Evolutionary conservation across 257 asterid species (phyloP).

Genomic region (Verbascum thapsus): DNA sequence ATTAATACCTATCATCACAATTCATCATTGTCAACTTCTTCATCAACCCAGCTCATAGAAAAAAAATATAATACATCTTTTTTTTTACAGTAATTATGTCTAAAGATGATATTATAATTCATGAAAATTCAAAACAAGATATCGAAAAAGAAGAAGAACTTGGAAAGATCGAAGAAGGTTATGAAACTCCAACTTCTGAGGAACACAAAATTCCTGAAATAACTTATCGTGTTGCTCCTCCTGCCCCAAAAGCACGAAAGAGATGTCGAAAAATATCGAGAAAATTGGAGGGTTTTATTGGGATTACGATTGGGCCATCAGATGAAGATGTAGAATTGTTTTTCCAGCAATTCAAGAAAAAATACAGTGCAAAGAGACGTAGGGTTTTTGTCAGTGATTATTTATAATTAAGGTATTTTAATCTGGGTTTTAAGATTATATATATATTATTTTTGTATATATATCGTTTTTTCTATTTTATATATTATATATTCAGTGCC

Average conservation of each 20-base stretch:
- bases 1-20: not conserved
- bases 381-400: too few species aligned
- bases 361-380: too few species aligned
- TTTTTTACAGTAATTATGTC: constrained; percentile 19
- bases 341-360: not conserved
- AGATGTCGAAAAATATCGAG: not conserved
- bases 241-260: constrained; percentile 37
- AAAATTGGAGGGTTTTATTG: not conserved
- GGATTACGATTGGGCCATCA: not conserved
- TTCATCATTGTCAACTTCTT: constrained; percentile 7
- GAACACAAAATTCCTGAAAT: constrained; percentile 33
- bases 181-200: constrained; percentile 40
- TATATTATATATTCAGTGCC: too few species aligned
- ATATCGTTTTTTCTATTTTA: too few species aligned
- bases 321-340: constrained; percentile 14
- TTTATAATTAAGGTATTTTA: too few species aligned
- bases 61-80: too few species aligned
- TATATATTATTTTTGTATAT: too few species aligned
- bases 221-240: constrained; percentile 27
- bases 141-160: not conserved
- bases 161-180: constrained; percentile 27
- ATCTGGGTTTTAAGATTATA: too few species aligned
- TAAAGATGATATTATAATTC: constrained; percentile 8
- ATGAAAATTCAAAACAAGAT: not conserved
- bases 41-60: too few species aligned